Evolutionary conservation across 1,284 basidiomycete genomes (phyloP), one percentile per base, ranked within the genome.

Genomic region (Lentinus polychrous): DNA sequence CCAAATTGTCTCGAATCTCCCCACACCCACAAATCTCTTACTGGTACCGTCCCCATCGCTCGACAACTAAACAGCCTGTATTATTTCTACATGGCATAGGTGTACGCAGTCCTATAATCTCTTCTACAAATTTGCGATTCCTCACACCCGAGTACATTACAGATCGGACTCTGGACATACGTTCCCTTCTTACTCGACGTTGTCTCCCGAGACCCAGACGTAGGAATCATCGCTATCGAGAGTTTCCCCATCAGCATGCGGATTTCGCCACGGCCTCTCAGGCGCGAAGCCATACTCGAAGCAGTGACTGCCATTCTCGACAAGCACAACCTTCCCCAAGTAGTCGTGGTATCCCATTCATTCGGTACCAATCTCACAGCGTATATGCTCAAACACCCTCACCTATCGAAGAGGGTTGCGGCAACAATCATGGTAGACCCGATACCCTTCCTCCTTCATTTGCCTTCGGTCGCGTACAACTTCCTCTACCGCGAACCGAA

Each of bases 71-170:
- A 52, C 65, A 67, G 8, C 78, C 81, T 0, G 64, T 85, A 10
- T 58, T 84, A 8, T 82, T 85, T 56, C 58, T 85, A 0, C 82
- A 85, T 50, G 83, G 81, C 10, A 78, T 84, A 20, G 83, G 82
- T 4, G 79, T 83, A 63, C 12, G 76, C 68, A 7, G 33, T 49
- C 35, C 15, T 17, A 12, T 17, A 8, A 15, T 38, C 15, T 15
- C 37, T 17, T n/a, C n/a, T 10, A n/a, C 10, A n/a, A 34, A 34
- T 34, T 8, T 37, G 22, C n/a, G n/a, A n/a, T n/a, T n/a, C n/a
- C n/a, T 45, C 23, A 10, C 10, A 15, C 23, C 14, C 23, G 11
- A 11, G 7, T 46, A 8, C 3, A 2, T 6, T 14, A 36, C 2
- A 80, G 80, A 81, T 85, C 47, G 83, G 82, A 17, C 62, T 83